Base-by-base conservation (phyloP, 768 basidiomycete species). In the Termitomyces sp. region DNA sequence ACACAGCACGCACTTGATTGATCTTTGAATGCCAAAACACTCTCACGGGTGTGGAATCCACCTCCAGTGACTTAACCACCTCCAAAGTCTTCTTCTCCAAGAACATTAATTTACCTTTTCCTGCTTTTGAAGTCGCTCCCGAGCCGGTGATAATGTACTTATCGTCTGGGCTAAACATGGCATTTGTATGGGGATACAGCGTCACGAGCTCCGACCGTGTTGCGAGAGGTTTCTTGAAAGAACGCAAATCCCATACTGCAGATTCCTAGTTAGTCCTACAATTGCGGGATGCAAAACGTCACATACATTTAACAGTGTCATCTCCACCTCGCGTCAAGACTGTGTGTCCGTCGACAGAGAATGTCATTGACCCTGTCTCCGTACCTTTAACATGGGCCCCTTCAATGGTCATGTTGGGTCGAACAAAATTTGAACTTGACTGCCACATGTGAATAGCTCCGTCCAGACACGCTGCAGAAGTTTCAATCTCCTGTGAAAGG, bases 11-110 rank as follows among this genome's bases (percentile, higher is more conserved):
- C 61, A 90, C 92, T 81, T 97, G 93, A 76, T 99, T 99, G 78
- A 99, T 98, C 73, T 91, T 92, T 6, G 92, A 84, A 75, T 98
- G 97, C 97, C 97, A 99, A 28, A 81, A 73, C 2, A 98, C 91
- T 67, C 87, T 90, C 56, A 99, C 91, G 10, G 97, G 94, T 36
- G 86, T 90, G 26, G 86, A 79, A 45, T 86, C 86, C 65, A 90
- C 82, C 56, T 79, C 82, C 45, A 93, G 64, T 44, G 80, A 78
- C 72, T 87, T 88, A 54, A 77, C 84, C 49, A 86, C 80, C 59
- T 86, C 85, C 45, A 97, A 73, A 39, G 78, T 81, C 56, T 87
- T 82, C 67, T 87, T 87, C 57, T 77, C 76, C 71, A 98, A 68
- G 65, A 96, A 86, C 56, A 90, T 71, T 55, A 98, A 75, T 59